phyloP scores from a whole-genome alignment of 2,329 filamentous ascomycete species.

The Fusarium sp. region DNA sequence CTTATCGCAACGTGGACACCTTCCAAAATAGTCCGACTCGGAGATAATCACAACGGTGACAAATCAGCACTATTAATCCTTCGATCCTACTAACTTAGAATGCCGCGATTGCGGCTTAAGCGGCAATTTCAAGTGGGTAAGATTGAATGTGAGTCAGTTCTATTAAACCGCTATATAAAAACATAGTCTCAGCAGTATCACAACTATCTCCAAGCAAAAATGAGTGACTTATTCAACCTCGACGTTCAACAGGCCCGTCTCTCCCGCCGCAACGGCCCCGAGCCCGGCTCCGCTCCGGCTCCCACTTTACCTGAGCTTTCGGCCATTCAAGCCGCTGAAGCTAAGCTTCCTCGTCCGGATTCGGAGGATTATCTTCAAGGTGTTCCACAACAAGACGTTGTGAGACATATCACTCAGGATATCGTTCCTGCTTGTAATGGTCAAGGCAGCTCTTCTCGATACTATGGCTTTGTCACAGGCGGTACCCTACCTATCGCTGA shows the following conservation, averaged over 20 bases:
- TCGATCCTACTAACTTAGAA: conserved; percentile 1
- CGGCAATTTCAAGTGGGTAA: conserved; percentile 25
- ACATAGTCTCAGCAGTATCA: neutral
- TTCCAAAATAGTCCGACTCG: neutral
- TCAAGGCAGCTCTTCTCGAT: conserved; percentile 72
- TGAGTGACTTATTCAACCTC: conserved; percentile 45
- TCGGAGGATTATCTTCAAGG: conserved; percentile 49
- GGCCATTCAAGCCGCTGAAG: conserved; percentile 52
- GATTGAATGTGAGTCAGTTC: neutral
- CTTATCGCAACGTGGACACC: neutral
- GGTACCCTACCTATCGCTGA: conserved; percentile 81
- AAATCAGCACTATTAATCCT: conserved; percentile 13
- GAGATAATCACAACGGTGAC: neutral
- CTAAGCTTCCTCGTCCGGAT: conserved; percentile 53
- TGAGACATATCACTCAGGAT: conserved; percentile 57
- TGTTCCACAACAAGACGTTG: conserved; percentile 45
- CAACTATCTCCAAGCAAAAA: conserved; percentile 9
- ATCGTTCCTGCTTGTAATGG: conserved; percentile 72
- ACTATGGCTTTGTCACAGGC: conserved; percentile 92
- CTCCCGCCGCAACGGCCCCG: conserved; percentile 30
- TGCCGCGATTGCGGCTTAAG: conserved; percentile 28
- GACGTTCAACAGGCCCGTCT: conserved; percentile 43
- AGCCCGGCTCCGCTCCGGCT: conserved; percentile 29
- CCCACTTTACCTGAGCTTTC: conserved; percentile 54
- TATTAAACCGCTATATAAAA: neutral